A percentile compares a stretch with the other conserved stretches of the same genome.
phyloP scores from a whole-genome alignment of 139 green algal genomes.

The Zygnema circumcarinatum region DNA sequence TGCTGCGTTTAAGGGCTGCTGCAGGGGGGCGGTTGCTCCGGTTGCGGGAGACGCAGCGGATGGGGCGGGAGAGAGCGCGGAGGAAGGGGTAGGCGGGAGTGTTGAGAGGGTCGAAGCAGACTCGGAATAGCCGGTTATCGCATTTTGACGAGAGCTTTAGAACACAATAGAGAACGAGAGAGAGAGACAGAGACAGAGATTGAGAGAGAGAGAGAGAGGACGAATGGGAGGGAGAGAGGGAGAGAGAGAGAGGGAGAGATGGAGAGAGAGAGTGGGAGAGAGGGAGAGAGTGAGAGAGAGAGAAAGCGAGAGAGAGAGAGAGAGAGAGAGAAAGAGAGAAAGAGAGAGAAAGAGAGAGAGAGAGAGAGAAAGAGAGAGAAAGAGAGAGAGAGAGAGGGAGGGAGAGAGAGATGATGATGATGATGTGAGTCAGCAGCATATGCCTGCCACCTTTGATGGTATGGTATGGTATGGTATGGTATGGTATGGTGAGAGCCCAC shows the following conservation, averaged over 20 bases:
- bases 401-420: not conserved
- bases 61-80: constrained; percentile 14
- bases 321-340: too few species aligned
- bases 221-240: not conserved
- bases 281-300: too few species aligned
- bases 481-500: not conserved
- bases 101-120: constrained; percentile 19
- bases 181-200: not conserved
- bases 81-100: constrained; percentile 23
- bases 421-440: not conserved
- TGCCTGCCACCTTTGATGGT: too few species aligned
- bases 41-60: constrained; percentile 36
- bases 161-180: not conserved
- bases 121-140: constrained; percentile 47
- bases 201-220: too few species aligned
- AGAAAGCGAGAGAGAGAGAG: too few species aligned
- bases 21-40: not conserved
- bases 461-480: too few species aligned
- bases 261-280: too few species aligned
- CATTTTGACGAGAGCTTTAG: constrained; percentile 50
- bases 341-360: not conserved
- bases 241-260: not conserved
- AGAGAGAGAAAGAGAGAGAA: not conserved
- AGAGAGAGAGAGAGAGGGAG: not conserved
- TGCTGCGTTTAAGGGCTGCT: too few species aligned